These are phyloP conservation scores for Solanum peruvianum DNA, from an alignment of 257 asterid genomes.

Conservation along the genomic window DNA sequence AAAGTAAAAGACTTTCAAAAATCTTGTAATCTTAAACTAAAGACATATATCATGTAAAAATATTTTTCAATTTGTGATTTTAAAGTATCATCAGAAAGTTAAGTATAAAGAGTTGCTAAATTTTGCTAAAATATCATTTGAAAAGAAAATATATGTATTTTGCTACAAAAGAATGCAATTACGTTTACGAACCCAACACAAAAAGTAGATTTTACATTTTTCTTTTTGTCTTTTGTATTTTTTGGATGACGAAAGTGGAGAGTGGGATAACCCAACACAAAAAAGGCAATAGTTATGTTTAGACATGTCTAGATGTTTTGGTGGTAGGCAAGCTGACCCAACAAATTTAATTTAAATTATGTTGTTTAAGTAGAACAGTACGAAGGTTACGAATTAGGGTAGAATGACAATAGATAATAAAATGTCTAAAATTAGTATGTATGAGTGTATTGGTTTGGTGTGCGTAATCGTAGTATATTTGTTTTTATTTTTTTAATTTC, in stretches of 20 bases:
- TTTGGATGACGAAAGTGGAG: neutral
- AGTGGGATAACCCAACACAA: neutral
- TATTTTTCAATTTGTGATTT: neutral
- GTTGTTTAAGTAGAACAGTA: neutral
- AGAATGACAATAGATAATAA: neutral
- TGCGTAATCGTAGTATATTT: neutral
- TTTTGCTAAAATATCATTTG: too few species aligned
- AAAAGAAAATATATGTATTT: neutral
- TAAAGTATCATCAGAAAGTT: neutral
- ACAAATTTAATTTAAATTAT: neutral
- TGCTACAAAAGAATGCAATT: neutral
- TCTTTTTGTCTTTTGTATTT: neutral
- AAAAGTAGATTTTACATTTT: neutral
- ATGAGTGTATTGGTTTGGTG: neutral
- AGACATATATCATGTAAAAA: neutral
- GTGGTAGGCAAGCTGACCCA: neutral
- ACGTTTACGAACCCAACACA: neutral
- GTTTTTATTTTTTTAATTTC: neutral
- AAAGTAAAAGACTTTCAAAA: neutral
- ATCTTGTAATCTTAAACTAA: neutral
- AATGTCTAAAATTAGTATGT: neutral
- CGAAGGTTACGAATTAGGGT: neutral
- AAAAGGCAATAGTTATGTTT: neutral
- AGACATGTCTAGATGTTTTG: neutral
- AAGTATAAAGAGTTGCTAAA: too few species aligned